Conservation (phyloP, 176 grass and related monocot species). For the Cenchrus fungigraminus region DNA sequence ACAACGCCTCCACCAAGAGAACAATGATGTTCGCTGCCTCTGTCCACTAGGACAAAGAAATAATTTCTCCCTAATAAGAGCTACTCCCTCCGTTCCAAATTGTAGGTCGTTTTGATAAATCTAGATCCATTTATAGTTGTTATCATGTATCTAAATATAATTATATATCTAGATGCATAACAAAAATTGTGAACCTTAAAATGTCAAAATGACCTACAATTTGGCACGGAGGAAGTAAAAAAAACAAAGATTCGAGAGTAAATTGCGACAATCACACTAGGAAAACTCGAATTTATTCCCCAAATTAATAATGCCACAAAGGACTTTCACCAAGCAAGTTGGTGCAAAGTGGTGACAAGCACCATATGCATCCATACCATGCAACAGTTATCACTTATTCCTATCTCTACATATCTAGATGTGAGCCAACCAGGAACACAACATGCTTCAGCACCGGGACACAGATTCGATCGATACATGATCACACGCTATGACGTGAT, state of each 20-base stretch:
- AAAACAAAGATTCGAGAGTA: not conserved
- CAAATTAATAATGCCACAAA: not conserved
- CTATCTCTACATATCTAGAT: not conserved
- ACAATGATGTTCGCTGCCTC: too few species aligned
- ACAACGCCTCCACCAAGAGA: too few species aligned
- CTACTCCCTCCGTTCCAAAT: too few species aligned
- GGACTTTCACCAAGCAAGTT: slow-evolving; percentile 17
- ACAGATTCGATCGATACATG: not conserved
- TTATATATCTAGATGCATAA: too few species aligned
- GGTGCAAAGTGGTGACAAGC: slow-evolving; percentile 21
- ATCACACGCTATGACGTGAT: not conserved
- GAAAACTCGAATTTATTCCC: slow-evolving; percentile 9
- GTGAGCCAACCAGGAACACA: not conserved
- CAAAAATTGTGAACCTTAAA: too few species aligned
- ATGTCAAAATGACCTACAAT: too few species aligned
- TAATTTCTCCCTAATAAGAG: too few species aligned
- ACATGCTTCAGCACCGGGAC: not conserved
- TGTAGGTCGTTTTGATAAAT: too few species aligned
- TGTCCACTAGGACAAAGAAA: too few species aligned
- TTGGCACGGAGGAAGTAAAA: too few species aligned
- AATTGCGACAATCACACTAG: not conserved
- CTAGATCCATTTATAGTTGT: too few species aligned
- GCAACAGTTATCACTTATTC: not conserved
- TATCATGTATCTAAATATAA: too few species aligned
- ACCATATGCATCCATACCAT: not conserved